Percentiles rank a stretch among this genome's conserved stretches.
These are phyloP conservation scores for Gonapodya prolifera DNA, from an alignment of 192 early-diverging fungal species.

Conservation along the genomic window DNA sequence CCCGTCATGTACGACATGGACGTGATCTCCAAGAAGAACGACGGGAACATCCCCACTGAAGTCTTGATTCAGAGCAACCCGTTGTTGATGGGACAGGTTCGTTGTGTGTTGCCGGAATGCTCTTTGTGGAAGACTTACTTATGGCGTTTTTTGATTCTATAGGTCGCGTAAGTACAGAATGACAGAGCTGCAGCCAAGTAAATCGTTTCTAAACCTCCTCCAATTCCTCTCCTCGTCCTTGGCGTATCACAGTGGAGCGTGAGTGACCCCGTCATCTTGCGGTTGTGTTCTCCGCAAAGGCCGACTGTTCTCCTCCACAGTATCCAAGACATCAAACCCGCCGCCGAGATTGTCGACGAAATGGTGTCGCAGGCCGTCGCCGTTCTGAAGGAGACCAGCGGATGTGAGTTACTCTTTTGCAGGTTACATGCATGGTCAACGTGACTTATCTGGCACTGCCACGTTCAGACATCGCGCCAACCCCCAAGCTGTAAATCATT, in stretches of 20 bases:
- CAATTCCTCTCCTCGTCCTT: too few relatives aligned
- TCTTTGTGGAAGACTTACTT: too few relatives aligned
- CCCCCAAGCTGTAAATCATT: background rate
- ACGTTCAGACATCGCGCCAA: background rate
- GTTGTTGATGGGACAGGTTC: slow-evolving; percentile 1
- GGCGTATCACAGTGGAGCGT: slow-evolving; percentile 21
- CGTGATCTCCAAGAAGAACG: background rate
- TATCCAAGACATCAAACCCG: slow-evolving; percentile 23
- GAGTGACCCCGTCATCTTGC: too few relatives aligned
- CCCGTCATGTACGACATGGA: slow-evolving; percentile 1
- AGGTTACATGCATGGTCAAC: background rate
- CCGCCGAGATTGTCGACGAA: slow-evolving; percentile 32
- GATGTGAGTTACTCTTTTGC: background rate
- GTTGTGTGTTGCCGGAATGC: too few relatives aligned
- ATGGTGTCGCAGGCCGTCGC: slow-evolving; percentile 22
- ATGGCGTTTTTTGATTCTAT: background rate
- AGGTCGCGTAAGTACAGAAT: background rate
- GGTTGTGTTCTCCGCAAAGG: too few relatives aligned
- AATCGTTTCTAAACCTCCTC: too few relatives aligned
- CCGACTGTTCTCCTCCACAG: background rate
- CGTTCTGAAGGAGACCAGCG: slow-evolving; percentile 5
- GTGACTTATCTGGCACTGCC: background rate
- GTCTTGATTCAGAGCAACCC: slow-evolving; percentile 9
- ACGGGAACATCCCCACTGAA: background rate
- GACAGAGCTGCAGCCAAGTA: too few relatives aligned